Evolutionary conservation across 73 alveolate species (phyloP).

Genomic region (Blepharisma stoltei): DNA sequence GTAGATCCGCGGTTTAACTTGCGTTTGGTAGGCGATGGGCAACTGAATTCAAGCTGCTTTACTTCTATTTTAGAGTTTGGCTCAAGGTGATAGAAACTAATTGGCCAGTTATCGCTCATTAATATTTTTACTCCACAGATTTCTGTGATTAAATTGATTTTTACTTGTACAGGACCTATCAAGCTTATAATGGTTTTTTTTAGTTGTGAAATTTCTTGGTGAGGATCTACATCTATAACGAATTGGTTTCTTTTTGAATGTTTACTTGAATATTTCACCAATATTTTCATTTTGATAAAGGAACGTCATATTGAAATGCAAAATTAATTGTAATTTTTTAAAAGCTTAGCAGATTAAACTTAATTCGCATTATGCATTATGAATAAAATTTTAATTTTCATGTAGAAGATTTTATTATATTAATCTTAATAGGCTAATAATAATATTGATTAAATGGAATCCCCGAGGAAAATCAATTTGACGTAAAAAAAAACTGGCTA

Average conservation of each 20-base stretch:
- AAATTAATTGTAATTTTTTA: too few relatives aligned
- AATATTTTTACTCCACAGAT: background rate
- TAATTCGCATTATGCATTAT: too few relatives aligned
- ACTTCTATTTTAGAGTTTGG: background rate
- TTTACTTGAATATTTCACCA: slow-evolving; percentile 19
- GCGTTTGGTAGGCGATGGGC: background rate
- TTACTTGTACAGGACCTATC: background rate
- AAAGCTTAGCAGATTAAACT: too few relatives aligned
- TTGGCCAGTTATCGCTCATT: background rate
- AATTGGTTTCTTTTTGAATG: background rate
- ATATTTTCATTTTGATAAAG: background rate
- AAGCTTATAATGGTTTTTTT: background rate
- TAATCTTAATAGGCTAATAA: too few relatives aligned
- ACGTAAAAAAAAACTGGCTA: too few relatives aligned
- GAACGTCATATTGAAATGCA: too few relatives aligned
- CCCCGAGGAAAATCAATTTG: too few relatives aligned
- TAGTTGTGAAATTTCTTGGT: background rate
- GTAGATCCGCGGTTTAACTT: background rate
- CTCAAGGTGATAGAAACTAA: background rate
- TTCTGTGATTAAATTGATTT: background rate
- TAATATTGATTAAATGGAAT: too few relatives aligned
- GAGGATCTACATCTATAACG: background rate
- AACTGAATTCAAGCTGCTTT: background rate
- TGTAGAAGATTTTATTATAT: too few relatives aligned
- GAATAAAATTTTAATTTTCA: too few relatives aligned